Evolutionary conservation across 116 monocot genomes (phyloP), one percentile per base, ranked within the genome.

Genomic region (Phalaenopsis hybrid): DNA sequence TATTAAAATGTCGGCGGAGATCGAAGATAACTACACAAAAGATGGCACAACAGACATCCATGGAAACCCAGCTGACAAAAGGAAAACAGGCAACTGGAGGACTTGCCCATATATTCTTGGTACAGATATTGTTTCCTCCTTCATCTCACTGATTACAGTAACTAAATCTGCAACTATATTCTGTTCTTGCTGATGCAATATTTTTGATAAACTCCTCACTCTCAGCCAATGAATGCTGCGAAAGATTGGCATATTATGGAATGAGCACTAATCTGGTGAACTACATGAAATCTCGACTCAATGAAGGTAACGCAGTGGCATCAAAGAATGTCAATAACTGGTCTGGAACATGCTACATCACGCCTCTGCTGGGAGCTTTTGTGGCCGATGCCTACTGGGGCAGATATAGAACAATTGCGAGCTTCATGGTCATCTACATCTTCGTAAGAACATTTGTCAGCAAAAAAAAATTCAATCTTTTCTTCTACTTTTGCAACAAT

Each of bases 81-180:
- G 82, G 80, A 74, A 84, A 28, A 88, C 91, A 34, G 91, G 88
- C 48, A 88, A 84, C 74, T 91, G 88, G 91, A 86, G 81, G 7
- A 86, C 91, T 79, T 91, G 91, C 83, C 91, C 88, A 34, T 91
- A 84, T 77, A 91, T 91, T 73, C 91, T 90, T 57, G 90, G 90
- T 88, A 82, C 10, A 46, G 34, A 72, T 13, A 44, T 6, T 18
- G 5, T 75, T 2, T 20, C 2, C 23, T 80, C 41, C 0, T 23
- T 15, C 41, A 31, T 77, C 25, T 82, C 25, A 28, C 20, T 72
- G 48, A 2, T 77, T 31, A 48, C 10, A 34, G 50, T 25, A 12
- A 23, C 44, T 55, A 23, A 50, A 33, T 1, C 17, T n/a, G 16
- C 4, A 15, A 55, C 12, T 15, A 55, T 3, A 55, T 55, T 55